phyloP scores from a whole-genome alignment of 1,284 basidiomycete species.

The Austroboletus novae-zelandiae region DNA sequence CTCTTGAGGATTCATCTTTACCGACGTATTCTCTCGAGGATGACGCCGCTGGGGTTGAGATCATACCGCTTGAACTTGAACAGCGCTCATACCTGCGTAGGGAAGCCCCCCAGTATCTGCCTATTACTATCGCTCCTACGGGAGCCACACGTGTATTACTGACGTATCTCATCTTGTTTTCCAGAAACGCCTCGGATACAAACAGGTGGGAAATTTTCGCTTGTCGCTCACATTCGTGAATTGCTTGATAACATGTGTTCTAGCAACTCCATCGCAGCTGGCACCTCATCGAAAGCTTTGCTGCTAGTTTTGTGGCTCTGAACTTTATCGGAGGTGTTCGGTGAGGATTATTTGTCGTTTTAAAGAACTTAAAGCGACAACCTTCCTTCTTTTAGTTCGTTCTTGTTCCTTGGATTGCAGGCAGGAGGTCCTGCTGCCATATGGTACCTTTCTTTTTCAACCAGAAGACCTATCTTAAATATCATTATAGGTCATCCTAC shows the following conservation, averaged over 20 bases:
- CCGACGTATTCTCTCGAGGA: slow-evolving; percentile 20
- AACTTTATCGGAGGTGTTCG: slow-evolving; percentile 85
- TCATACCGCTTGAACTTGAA: slow-evolving; percentile 93
- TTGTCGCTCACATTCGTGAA: slow-evolving; percentile 4
- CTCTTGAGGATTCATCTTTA: slow-evolving; percentile 17
- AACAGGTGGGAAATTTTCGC: slow-evolving; percentile 54
- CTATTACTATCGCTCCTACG: slow-evolving; percentile 39
- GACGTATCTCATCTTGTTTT: slow-evolving; percentile 35
- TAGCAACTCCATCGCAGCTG: slow-evolving; percentile 83
- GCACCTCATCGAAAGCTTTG: slow-evolving; percentile 79
- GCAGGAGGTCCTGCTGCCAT: slow-evolving; percentile 84
- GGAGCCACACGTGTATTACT: slow-evolving; percentile 46
- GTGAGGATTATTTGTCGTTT: slow-evolving; percentile 36
- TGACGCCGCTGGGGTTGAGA: slow-evolving; percentile 70
- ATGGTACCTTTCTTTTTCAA: slow-evolving; percentile 43
- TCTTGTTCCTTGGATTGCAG: slow-evolving; percentile 76
- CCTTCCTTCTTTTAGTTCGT: slow-evolving; percentile 45
- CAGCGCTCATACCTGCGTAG: slow-evolving; percentile 95
- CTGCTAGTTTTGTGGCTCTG: slow-evolving; percentile 79
- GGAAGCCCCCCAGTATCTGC: slow-evolving; percentile 77
- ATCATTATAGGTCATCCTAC: slow-evolving; percentile 68
- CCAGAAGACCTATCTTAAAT: slow-evolving; percentile 1
- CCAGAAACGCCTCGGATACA: slow-evolving; percentile 77
- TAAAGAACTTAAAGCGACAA: background rate
- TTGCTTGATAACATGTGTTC: slow-evolving; percentile 1